Conservation (phyloP, 75 land plant genomes). For the Adiantum capillusveneris region DNA sequence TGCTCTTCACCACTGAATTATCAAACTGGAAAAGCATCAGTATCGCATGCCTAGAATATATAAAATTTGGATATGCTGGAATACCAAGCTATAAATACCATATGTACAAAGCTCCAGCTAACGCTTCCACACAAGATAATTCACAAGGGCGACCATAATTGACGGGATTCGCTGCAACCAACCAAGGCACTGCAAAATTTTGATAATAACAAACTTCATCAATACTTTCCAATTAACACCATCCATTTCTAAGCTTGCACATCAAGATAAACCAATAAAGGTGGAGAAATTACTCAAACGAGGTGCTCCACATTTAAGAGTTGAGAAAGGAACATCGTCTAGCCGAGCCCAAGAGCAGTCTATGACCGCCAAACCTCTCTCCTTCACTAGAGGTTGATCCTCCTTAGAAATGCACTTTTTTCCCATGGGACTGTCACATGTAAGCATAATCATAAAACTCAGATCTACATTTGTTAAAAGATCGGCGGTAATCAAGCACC, state of each 20-base stretch:
- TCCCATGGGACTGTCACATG: slow-evolving; percentile 76
- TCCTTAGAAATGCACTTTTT: slow-evolving; percentile 76
- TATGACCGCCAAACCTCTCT: slow-evolving; percentile 82
- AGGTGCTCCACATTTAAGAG: slow-evolving; percentile 75
- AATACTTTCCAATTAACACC: neutral
- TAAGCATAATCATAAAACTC: neutral
- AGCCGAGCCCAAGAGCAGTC: slow-evolving; percentile 96
- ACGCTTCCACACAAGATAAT: slow-evolving; percentile 91
- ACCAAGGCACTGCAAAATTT: slow-evolving; percentile 61
- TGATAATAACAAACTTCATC: neutral
- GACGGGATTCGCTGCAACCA: slow-evolving; percentile 95
- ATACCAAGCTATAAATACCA: slow-evolving; percentile 36
- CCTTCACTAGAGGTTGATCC: slow-evolving; percentile 54
- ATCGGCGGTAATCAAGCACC: slow-evolving; percentile 3
- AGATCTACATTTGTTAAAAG: neutral
- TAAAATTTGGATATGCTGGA: neutral
- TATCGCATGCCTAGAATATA: neutral
- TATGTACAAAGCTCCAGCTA: slow-evolving; percentile 80
- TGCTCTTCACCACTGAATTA: slow-evolving; percentile 75
- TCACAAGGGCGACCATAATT: slow-evolving; percentile 95
- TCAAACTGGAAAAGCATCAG: neutral
- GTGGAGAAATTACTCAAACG: slow-evolving; percentile 60
- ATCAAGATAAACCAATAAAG: neutral
- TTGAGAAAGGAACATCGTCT: slow-evolving; percentile 79
- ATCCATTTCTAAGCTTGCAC: no score